A percentile compares a stretch with the other conserved stretches of the same genome.
phyloP scores from a whole-genome alignment of 129 eudicot species.

The Centella asiatica region DNA sequence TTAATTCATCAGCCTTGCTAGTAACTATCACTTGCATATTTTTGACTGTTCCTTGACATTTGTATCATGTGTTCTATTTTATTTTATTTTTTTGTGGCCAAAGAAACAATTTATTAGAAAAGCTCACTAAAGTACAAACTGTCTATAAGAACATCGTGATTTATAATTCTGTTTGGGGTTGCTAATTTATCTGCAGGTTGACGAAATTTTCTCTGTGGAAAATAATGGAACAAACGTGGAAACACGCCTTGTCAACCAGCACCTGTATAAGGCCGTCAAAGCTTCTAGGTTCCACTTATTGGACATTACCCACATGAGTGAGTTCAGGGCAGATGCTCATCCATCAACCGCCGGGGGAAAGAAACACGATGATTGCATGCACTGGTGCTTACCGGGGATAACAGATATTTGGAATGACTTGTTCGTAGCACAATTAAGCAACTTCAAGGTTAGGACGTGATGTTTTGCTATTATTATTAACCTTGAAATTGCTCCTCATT shows the following conservation, averaged over 20 bases:
- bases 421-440: conserved; percentile 43
- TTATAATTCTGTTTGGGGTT: no score
- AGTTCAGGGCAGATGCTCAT: conserved; percentile 94
- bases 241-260: conserved; percentile 73
- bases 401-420: conserved; percentile 95
- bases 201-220: conserved; percentile 49
- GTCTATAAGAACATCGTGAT: no score
- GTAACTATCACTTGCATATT: neutral
- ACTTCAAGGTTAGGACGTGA: conserved; percentile 23
- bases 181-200: conserved; percentile 43
- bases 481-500: neutral
- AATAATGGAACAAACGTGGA: conserved; percentile 87
- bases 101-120: no score
- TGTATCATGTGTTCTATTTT: neutral
- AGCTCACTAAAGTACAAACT: no score
- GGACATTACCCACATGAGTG: conserved; percentile 79
- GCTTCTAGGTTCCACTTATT: conserved; percentile 48
- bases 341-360: conserved; percentile 93
- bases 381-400: conserved; percentile 97
- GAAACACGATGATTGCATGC: conserved; percentile 98
- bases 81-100: no score
- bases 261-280: conserved; percentile 55
- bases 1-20: neutral
- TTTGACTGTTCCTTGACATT: neutral
- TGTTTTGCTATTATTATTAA: neutral